Conservation (phyloP, 306 rosid species). For the Quercus wislizeni region DNA sequence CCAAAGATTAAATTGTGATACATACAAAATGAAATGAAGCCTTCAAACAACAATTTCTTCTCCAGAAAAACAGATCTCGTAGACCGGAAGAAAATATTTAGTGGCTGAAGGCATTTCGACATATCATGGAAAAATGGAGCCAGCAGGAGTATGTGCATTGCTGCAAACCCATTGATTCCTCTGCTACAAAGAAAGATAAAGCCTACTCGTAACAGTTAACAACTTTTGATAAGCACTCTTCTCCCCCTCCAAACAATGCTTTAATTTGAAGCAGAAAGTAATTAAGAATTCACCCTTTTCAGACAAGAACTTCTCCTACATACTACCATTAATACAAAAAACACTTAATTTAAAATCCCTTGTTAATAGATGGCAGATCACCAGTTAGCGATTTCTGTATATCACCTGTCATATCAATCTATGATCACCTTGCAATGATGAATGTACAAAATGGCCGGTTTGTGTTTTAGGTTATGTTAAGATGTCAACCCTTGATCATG, state of each 20-base stretch:
- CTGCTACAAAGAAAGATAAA: background rate
- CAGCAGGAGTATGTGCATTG: constrained; percentile 10
- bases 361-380: constrained; percentile 35
- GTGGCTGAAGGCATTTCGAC: background rate
- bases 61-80: background rate
- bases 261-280: constrained; percentile 15
- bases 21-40: background rate
- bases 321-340: constrained; percentile 30
- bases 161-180: constrained; percentile 9
- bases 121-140: constrained; percentile 13
- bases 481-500: constrained; percentile 19
- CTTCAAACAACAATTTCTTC: background rate
- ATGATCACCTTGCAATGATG: constrained; percentile 45
- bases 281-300: constrained; percentile 5
- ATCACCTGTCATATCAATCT: constrained; percentile 48
- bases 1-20: background rate
- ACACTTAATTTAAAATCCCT: background rate
- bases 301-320: background rate
- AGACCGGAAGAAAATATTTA: background rate
- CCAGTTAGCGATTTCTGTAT: constrained; percentile 46
- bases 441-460: constrained; percentile 61
- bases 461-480: constrained; percentile 29
- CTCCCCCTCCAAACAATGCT: background rate
- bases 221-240: constrained; percentile 3
- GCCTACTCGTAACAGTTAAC: background rate